Percentiles rank a stretch among this genome's conserved stretches.
Evolutionary conservation across 495 filamentous ascomycete species (phyloP).

Genomic region (Penicillium goetzii): DNA sequence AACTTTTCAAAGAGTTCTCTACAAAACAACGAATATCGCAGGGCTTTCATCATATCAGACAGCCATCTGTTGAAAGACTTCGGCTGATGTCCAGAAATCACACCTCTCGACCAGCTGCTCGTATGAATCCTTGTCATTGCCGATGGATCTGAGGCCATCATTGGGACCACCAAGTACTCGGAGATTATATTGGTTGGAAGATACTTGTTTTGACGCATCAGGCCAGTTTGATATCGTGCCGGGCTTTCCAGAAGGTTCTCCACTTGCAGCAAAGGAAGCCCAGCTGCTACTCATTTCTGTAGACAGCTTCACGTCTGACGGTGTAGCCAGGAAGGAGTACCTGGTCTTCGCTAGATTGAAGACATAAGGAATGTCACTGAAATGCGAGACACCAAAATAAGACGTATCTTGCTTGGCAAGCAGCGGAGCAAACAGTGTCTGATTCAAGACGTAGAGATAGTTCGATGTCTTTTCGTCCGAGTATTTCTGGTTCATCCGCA

Average conservation of each 20-base stretch:
- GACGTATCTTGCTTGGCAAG: neutral
- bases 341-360: constrained; percentile 21
- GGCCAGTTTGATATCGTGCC: constrained; percentile 13
- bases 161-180: constrained; percentile 19
- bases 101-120: constrained; percentile 16
- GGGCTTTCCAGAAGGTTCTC: constrained; percentile 13
- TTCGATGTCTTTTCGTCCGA: constrained; percentile 12
- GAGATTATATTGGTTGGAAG: neutral
- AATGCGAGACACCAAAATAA: constrained; percentile 17
- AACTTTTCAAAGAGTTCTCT: neutral
- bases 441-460: constrained; percentile 21
- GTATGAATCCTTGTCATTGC: constrained; percentile 1
- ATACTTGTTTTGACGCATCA: neutral
- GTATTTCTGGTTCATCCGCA: constrained; percentile 22
- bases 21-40: neutral
- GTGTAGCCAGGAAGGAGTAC: constrained; percentile 10
- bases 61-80: constrained; percentile 9
- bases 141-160: constrained; percentile 5
- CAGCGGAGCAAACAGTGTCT: constrained; percentile 17
- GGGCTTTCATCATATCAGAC: neutral
- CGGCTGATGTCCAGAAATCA: constrained; percentile 20
- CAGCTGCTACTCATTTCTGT: constrained; percentile 22
- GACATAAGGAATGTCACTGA: constrained; percentile 25
- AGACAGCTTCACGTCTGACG: constrained; percentile 11
- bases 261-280: constrained; percentile 21